Evolutionary conservation across 352 stramenopile genomes (phyloP).

Genomic region (Phytophthora fragariae): DNA sequence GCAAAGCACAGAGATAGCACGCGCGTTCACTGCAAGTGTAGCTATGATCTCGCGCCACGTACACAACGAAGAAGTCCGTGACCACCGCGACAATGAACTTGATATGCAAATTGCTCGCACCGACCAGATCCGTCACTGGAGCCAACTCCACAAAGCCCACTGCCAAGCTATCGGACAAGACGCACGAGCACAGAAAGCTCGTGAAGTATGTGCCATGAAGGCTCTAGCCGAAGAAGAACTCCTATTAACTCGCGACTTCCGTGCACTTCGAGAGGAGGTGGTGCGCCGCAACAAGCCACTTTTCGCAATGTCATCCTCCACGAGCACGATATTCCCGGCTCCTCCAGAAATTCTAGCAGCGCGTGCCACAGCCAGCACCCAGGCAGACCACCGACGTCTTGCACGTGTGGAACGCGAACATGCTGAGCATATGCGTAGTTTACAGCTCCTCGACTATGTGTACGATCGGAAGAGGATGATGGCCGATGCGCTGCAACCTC

Average conservation of each 20-base stretch:
- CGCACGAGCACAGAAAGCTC: constrained; percentile 33
- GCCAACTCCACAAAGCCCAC: constrained; percentile 57
- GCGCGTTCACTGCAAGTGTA: constrained; percentile 69
- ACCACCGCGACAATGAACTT: constrained; percentile 49
- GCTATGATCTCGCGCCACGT: constrained; percentile 82
- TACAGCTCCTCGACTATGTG: constrained; percentile 78
- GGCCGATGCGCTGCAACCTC: constrained; percentile 52
- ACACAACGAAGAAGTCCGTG: constrained; percentile 68
- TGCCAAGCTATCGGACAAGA: constrained; percentile 64
- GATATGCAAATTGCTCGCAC: constrained; percentile 56
- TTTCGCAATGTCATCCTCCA: constrained; percentile 70
- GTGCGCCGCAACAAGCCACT: constrained; percentile 55
- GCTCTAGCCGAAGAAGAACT: constrained; percentile 59
- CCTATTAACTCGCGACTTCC: constrained; percentile 50
- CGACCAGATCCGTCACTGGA: constrained; percentile 58
- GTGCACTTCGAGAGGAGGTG: constrained; percentile 52
- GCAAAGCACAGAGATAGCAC: constrained; percentile 60
- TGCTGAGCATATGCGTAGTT: constrained; percentile 68
- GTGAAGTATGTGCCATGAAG: constrained; percentile 71
- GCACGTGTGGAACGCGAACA: constrained; percentile 64
- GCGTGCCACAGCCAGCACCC: constrained; percentile 61
- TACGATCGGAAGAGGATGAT: constrained; percentile 70
- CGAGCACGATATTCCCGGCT: constrained; percentile 72
- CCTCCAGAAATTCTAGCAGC: constrained; percentile 74
- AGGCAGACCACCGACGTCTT: constrained; percentile 49